Base-by-base conservation (phyloP, 345 rosid genomes). In the Populus pruinosa region DNA sequence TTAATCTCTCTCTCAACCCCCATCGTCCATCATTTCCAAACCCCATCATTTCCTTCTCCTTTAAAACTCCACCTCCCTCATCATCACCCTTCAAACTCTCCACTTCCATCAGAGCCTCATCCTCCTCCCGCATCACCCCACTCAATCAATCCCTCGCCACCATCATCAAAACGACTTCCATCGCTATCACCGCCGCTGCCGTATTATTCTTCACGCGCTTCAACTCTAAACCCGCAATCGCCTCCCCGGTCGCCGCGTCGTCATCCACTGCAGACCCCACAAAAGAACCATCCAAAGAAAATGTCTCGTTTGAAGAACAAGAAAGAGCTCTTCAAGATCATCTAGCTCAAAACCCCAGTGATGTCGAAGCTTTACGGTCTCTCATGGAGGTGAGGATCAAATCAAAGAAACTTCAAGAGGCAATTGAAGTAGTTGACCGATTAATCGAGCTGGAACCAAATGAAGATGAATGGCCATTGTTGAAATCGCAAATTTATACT, bases 331-430 rank as follows among this genome's bases (percentile, higher is more conserved):
- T 90, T 0, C 91, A 92, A 61, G 86, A 89, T 72, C 82, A 82
- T 29, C 56, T 90, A 38, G 67, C 72, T 59, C 86, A 73, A 64
- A 20, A 82, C 75, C 91, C 94, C 11, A 50, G 81, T 8, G 95
- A 90, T 68, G 76, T 82, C 21, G 88, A 89, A 12, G 83, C 86
- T 36, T 84, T 93, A 9, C 76, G 90, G 69, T 77, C 92, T 7
- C 85, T 90, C 35, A 90, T 93, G 92, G 99, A 91, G 85, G 86
- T 83, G 23, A 89, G 76, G 77, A 86, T 95, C 87, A 93, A 91
- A 83, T 75, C 86, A 47, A 74, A 81, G 49, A 91, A 91, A 78
- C 87, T 93, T 39, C 70, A 29, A 5, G 92, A 88, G 69, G 95
- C 98, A 1, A 75, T 91, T 38, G 87, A 88, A 33, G 81, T 86